Evolutionary conservation across 1,284 basidiomycete species (phyloP).

Genomic region (Ustanciosporium gigantosporum): DNA sequence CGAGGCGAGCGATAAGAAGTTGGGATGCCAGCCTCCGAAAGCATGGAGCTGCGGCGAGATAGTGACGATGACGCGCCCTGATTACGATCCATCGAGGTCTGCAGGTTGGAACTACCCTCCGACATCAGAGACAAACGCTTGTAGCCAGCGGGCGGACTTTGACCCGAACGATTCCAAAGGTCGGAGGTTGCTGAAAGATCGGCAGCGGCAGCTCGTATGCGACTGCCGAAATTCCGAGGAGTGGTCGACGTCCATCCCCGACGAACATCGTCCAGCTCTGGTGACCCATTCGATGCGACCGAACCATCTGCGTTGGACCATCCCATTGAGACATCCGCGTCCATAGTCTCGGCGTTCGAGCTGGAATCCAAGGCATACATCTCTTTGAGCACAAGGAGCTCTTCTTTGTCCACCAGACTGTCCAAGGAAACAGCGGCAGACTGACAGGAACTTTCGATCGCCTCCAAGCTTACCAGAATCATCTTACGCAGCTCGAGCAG

Average conservation of each 20-base stretch:
- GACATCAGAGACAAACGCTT: slow-evolving; percentile 44
- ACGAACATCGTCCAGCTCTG: slow-evolving; percentile 15
- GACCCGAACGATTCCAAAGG: slow-evolving; percentile 4
- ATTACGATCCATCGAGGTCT: slow-evolving; percentile 3
- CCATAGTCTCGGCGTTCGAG: slow-evolving; percentile 8
- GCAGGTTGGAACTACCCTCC: slow-evolving; percentile 16
- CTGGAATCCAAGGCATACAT: slow-evolving; percentile 39
- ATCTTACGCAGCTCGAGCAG: slow-evolving; percentile 31
- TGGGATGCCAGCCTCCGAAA: slow-evolving; percentile 21
- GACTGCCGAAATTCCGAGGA: slow-evolving; percentile 38
- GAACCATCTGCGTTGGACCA: slow-evolving; percentile 19
- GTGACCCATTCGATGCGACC: slow-evolving; percentile 11
- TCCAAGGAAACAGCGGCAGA: slow-evolving; percentile 7
- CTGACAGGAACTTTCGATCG: slow-evolving; percentile 23
- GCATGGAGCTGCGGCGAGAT: slow-evolving; percentile 27
- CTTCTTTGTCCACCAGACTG: slow-evolving; percentile 35
- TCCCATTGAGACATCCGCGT: slow-evolving; percentile 11
- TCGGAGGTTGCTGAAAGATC: too few relatives aligned
- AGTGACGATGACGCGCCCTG: slow-evolving; percentile 18
- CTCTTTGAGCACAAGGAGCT: slow-evolving; percentile 40
- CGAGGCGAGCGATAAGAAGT: slow-evolving; percentile 25
- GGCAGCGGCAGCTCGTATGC: slow-evolving; percentile 2
- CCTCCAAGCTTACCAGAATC: slow-evolving; percentile 25
- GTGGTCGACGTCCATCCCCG: slow-evolving; percentile 23
- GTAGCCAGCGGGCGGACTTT: slow-evolving; percentile 12